Percentiles rank a stretch among this genome's conserved stretches.
Evolutionary conservation across 495 filamentous ascomycete species (phyloP).

Genomic region (Penicillium longicatenatum): DNA sequence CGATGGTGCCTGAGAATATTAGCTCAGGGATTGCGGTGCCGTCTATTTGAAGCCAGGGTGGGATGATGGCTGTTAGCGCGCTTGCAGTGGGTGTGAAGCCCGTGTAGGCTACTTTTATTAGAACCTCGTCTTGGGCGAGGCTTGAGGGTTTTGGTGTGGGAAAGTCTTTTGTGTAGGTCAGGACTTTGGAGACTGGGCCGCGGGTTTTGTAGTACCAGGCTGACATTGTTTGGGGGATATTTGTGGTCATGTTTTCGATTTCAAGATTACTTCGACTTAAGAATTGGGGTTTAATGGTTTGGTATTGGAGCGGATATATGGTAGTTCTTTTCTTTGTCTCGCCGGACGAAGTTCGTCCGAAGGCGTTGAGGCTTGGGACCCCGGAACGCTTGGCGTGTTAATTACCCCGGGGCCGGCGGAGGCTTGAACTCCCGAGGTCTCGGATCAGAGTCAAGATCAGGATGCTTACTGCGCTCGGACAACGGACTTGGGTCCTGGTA

Average conservation of each 20-base stretch:
- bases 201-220: not conserved
- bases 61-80: not conserved
- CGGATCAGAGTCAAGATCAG: no score
- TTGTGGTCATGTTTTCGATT: not conserved
- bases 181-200: not conserved
- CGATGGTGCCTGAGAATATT: not conserved
- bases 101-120: not conserved
- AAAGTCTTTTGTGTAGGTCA: not conserved
- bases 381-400: no score
- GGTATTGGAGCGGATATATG: not conserved
- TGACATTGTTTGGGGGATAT: constrained; percentile 5
- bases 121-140: not conserved
- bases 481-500: no score
- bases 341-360: not conserved
- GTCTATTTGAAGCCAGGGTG: not conserved
- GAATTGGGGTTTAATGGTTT: not conserved
- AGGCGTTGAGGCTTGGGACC: not conserved
- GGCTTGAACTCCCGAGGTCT: no score
- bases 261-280: not conserved
- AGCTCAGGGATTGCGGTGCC: constrained; percentile 3
- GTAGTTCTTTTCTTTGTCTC: not conserved
- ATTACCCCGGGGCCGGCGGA: no score
- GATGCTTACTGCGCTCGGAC: no score
- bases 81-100: constrained; percentile 3
- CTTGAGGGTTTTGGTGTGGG: not conserved